Conservation (phyloP, 1,284 basidiomycete genomes). For the Moesziomyces sp. region DNA sequence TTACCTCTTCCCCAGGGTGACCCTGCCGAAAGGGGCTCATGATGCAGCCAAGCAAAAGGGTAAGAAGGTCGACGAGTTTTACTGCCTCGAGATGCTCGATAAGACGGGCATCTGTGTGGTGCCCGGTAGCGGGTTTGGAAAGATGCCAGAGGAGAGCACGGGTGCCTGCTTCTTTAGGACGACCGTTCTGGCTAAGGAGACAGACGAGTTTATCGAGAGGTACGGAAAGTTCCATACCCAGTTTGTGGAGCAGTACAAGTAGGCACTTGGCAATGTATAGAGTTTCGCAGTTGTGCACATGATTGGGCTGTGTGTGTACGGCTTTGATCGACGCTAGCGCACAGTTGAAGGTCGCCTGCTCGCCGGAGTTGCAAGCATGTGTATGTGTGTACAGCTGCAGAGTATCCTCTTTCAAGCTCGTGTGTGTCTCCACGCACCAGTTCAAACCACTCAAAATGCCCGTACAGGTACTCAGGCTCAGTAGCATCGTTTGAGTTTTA, state of each 20-base stretch:
- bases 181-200: constrained; percentile 65
- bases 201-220: constrained; percentile 62
- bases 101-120: constrained; percentile 66
- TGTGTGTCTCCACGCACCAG: too few relatives aligned
- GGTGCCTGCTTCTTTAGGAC: constrained; percentile 62
- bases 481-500: too few relatives aligned
- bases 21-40: constrained; percentile 70
- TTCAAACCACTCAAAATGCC: too few relatives aligned
- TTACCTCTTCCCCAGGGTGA: constrained; percentile 84
- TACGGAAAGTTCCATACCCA: constrained; percentile 62
- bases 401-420: too few relatives aligned
- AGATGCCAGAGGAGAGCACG: constrained; percentile 47
- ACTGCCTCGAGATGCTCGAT: constrained; percentile 63
- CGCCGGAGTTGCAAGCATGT: too few relatives aligned
- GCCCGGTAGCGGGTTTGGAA: constrained; percentile 64
- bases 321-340: too few relatives aligned
- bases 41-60: constrained; percentile 53
- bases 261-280: background rate
- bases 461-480: too few relatives aligned
- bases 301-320: too few relatives aligned
- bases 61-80: constrained; percentile 64
- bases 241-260: constrained; percentile 51
- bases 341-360: too few relatives aligned
- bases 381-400: too few relatives aligned
- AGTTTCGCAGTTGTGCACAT: background rate